Percentiles rank a stretch among this genome's conserved stretches.
Evolutionary conservation across 495 filamentous ascomycete genomes (phyloP).

Genomic region (Aspergillus kassunensis): DNA sequence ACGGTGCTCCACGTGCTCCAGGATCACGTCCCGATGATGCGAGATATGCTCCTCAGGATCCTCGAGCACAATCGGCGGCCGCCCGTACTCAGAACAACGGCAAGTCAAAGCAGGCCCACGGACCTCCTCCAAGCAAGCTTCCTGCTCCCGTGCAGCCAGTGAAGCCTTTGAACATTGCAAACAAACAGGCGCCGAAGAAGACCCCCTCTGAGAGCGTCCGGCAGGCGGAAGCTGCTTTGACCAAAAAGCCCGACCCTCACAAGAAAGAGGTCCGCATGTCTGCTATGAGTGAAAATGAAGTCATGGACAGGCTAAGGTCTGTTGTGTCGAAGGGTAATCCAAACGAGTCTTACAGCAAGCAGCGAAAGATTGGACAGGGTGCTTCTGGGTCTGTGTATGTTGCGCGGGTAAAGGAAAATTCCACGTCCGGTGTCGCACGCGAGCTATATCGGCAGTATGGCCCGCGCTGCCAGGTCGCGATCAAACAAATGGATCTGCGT

Average conservation of each 20-base stretch:
- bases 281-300: conserved; percentile 91
- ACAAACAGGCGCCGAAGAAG: conserved; percentile 59
- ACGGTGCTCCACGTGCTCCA: conserved; percentile 12
- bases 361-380: conserved; percentile 98
- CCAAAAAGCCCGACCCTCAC: conserved; percentile 67
- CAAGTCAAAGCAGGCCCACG: conserved; percentile 35
- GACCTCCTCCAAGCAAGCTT: conserved; percentile 47
- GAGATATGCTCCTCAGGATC: conserved; percentile 27
- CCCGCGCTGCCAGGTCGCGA: conserved; percentile 78
- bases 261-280: conserved; percentile 95
- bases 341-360: conserved; percentile 89
- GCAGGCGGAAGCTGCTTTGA: conserved; percentile 76
- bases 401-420: conserved; percentile 78
- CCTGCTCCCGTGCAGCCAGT: conserved; percentile 65
- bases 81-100: conserved; percentile 38
- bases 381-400: conserved; percentile 98
- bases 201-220: conserved; percentile 60
- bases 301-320: conserved; percentile 89
- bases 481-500: conserved; percentile 98
- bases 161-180: conserved; percentile 87
- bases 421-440: conserved; percentile 60
- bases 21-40: conserved; percentile 29
- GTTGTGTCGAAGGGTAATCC: conserved; percentile 93
- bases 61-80: conserved; percentile 22
- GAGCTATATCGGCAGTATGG: conserved; percentile 67